phyloP scores from a whole-genome alignment of 73 alveolate genomes.

The Paramecium caudatum region DNA sequence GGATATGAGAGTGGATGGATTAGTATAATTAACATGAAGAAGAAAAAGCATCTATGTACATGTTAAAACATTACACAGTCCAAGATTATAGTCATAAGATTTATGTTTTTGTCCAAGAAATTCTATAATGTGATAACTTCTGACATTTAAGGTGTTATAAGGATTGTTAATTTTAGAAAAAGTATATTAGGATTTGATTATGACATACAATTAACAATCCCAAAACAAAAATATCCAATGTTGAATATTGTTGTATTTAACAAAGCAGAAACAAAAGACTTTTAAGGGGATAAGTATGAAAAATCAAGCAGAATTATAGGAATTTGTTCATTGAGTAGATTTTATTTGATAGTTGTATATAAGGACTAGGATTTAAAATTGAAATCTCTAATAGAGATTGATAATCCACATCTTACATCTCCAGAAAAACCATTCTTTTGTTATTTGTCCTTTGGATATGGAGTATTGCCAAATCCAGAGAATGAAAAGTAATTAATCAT shows the following conservation, averaged over 20 bases:
- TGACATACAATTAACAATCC: neutral
- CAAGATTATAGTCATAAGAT: neutral
- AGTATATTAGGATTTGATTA: conserved; percentile 40
- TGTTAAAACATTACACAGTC: conserved; percentile 10
- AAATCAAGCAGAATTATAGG: neutral
- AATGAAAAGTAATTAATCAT: conserved; percentile 5
- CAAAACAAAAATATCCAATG: conserved; percentile 26
- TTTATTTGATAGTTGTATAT: neutral
- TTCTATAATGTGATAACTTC: neutral
- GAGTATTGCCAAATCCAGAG: conserved; percentile 21
- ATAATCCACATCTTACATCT: conserved; percentile 22
- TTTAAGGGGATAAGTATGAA: neutral
- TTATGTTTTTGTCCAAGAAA: conserved; percentile 12
- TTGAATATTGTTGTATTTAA: neutral
- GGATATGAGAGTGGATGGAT: conserved; percentile 66
- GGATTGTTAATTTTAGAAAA: conserved; percentile 8
- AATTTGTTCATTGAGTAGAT: neutral
- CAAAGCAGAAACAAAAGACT: neutral
- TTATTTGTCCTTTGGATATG: conserved; percentile 20
- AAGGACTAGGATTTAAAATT: conserved; percentile 5
- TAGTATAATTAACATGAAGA: conserved; percentile 1
- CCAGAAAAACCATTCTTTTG: conserved; percentile 45
- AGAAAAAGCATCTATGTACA: neutral
- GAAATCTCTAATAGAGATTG: conserved; percentile 21
- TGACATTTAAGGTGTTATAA: neutral